These are phyloP conservation scores for Phycomyces blakesleeanus DNA, from an alignment of 192 early-diverging fungal species.

Conservation along the genomic window DNA sequence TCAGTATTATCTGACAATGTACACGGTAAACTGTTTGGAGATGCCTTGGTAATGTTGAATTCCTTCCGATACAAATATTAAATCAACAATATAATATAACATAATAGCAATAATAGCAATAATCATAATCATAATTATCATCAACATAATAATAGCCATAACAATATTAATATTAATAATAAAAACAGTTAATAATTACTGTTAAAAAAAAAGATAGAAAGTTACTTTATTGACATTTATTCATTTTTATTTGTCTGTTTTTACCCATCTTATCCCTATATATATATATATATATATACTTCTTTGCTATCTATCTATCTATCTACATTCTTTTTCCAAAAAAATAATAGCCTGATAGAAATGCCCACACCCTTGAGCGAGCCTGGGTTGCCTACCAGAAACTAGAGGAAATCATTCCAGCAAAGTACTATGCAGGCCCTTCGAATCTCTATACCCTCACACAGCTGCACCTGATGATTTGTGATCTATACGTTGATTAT, in stretches of 20 bases:
- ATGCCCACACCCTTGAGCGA: slow-evolving; percentile 22
- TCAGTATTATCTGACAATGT: slow-evolving; percentile 19
- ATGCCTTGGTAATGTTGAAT: slow-evolving; percentile 22
- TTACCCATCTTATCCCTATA: too few relatives aligned
- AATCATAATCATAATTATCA: too few relatives aligned
- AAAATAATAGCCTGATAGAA: slow-evolving; percentile 20
- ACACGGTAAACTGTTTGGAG: slow-evolving; percentile 29
- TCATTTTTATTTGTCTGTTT: background rate
- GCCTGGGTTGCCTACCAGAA: slow-evolving; percentile 32
- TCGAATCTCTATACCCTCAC: slow-evolving; percentile 13
- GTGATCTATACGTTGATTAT: slow-evolving; percentile 24
- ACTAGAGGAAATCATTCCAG: slow-evolving; percentile 24
- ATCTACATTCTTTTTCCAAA: background rate
- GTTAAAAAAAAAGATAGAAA: too few relatives aligned
- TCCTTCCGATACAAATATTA: too few relatives aligned
- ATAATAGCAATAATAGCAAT: background rate
- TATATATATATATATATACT: background rate
- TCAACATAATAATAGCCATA: background rate
- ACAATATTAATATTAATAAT: background rate
- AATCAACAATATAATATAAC: background rate
- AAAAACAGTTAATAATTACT: background rate
- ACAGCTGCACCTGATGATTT: slow-evolving; percentile 24
- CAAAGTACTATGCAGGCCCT: slow-evolving; percentile 6
- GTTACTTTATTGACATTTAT: too few relatives aligned
- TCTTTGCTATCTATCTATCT: too few relatives aligned